Base-by-base conservation (phyloP, 495 filamentous ascomycete genomes). In the Podospora anserina region DNA sequence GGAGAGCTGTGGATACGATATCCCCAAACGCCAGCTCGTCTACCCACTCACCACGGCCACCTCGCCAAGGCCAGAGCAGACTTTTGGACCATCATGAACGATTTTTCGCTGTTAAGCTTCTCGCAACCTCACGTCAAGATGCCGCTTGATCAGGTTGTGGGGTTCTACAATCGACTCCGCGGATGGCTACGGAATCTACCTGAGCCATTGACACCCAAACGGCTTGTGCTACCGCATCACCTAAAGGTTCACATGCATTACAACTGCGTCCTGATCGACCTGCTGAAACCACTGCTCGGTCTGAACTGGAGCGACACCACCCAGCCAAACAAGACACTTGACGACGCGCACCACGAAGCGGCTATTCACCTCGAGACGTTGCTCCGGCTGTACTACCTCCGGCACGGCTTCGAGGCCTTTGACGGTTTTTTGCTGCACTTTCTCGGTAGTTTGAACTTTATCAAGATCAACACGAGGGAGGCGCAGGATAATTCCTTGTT, bases 331-430 rank as follows among this genome's bases (percentile, higher is more conserved):
- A 66, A 63, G 28, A 66, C 69, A 23, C 70, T 73, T 5, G 74
- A 66, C 61, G 68, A 68, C 61, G 67, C 70, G 2, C 71, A 73
- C 61, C 15, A 54, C 11, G 67, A 81, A 57, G 75, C 78, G 2
- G 65, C 71, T 13, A 69, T 71, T 23, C 71, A 72, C 5, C 68
- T 77, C 2, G 79, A 81, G 66, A 82, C 80, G 1, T 61, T 78
- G 7, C 27, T 81, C 3, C 78, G 79, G 1, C 70, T 82, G 0
- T 81, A 82, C 65, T 82, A 82, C 64, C 77, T 81, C 2, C 78
- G 79, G 9, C 80, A 81, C 60, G 78, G 79, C 11, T 82, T 74
- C 68, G 77, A 81, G 53, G 72, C 62, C 2, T 66, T 74, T 20
- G 77, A 80, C 68, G 71, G 59, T 20, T 76, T 79, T 20, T 58